These are phyloP conservation scores for Penicillium frequentans DNA, from an alignment of 2,329 filamentous ascomycete genomes.

Conservation along the genomic window DNA sequence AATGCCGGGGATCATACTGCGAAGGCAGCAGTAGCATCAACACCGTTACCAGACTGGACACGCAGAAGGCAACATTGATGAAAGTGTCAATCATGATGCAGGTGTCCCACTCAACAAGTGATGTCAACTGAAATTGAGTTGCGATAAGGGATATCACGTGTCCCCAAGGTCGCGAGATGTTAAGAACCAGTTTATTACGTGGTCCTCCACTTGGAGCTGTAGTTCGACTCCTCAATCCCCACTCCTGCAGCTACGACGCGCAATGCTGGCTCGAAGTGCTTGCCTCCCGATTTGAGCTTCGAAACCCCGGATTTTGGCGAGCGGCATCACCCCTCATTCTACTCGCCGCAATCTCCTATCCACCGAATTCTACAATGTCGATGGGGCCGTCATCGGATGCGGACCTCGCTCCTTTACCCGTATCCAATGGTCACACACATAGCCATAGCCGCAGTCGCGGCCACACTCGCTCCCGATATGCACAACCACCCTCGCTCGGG, in stretches of 20 bases:
- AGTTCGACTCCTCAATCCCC: neutral
- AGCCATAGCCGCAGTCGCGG: conserved; percentile 30
- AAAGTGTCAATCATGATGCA: conserved; percentile 35
- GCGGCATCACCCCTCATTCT: conserved; percentile 5
- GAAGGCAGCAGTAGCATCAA: conserved; percentile 55
- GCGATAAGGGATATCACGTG: conserved; percentile 7
- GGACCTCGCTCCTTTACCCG: conserved; percentile 25
- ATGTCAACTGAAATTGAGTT: neutral
- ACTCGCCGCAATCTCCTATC: conserved; percentile 11
- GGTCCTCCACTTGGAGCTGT: neutral
- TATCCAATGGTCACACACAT: conserved; percentile 19
- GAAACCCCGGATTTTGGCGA: conserved; percentile 1
- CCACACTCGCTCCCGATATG: conserved; percentile 36
- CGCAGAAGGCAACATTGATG: conserved; percentile 38
- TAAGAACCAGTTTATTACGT: neutral
- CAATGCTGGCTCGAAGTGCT: neutral
- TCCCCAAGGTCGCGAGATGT: neutral
- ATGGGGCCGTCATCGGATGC: conserved; percentile 30
- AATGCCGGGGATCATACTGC: conserved; percentile 45
- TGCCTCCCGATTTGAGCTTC: neutral
- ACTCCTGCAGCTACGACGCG: neutral
- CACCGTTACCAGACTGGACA: conserved; percentile 52
- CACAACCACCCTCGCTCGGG: conserved; percentile 27
- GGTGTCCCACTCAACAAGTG: neutral
- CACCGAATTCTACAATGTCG: conserved; percentile 30